Percentiles rank a stretch among this genome's conserved stretches.
These are phyloP conservation scores for Lichtheimia hyalospora DNA, from an alignment of 371 early-diverging fungal genomes.

Conservation along the genomic window DNA sequence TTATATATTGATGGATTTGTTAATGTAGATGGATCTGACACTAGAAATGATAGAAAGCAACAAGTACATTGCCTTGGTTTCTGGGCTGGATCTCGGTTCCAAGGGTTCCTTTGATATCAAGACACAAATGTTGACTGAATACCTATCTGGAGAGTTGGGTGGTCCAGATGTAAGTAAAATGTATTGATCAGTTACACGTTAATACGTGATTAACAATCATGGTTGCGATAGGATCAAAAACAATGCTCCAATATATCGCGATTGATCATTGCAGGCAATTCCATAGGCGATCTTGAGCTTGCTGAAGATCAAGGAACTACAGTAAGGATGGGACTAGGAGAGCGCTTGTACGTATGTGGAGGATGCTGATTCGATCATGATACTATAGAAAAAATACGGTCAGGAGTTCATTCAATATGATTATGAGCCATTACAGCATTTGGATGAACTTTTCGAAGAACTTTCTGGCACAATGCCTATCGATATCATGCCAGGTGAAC, in stretches of 20 bases:
- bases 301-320: conserved; percentile 17
- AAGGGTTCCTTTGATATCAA: conserved; percentile 48
- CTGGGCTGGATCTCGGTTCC: conserved; percentile 73
- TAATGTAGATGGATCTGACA: not conserved
- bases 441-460: conserved; percentile 64
- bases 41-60: conserved; percentile 21
- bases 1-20: not conserved
- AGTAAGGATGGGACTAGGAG: not conserved
- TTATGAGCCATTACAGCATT: conserved; percentile 38
- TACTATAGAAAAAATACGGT: conserved; percentile 53
- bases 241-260: conserved; percentile 54
- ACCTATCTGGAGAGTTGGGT: conserved; percentile 78
- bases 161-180: conserved; percentile 31
- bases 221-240: conserved; percentile 46
- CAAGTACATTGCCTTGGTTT: conserved; percentile 77
- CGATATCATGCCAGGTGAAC: conserved; percentile 83
- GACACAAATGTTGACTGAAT: conserved; percentile 76
- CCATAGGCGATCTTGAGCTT: conserved; percentile 44
- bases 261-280: conserved; percentile 79
- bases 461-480: conserved; percentile 64
- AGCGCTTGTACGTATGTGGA: not conserved
- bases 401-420: conserved; percentile 50
- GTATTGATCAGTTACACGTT: not conserved
- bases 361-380: not conserved
- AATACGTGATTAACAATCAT: not conserved